Percentiles rank a stretch among this genome's conserved stretches.
These are phyloP conservation scores for Alternaria angustiovoidea DNA, from an alignment of 2,329 filamentous ascomycete species.

Conservation along the genomic window DNA sequence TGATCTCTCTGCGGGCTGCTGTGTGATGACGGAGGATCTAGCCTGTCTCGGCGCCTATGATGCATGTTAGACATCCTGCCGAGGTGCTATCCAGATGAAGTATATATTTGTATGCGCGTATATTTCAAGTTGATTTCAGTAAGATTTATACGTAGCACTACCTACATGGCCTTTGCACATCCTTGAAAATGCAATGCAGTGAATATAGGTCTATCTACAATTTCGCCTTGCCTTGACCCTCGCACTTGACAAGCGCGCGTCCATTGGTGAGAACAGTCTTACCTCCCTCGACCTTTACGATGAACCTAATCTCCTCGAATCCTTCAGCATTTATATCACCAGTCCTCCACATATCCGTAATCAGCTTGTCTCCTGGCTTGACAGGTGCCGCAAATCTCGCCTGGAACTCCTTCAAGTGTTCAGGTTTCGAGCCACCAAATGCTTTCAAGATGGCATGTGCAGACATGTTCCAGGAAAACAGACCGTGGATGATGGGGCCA, in stretches of 20 bases:
- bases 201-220: slow-evolving; percentile 34
- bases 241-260: slow-evolving; percentile 76
- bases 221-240: slow-evolving; percentile 54
- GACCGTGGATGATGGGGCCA: slow-evolving; percentile 85
- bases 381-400: slow-evolving; percentile 88
- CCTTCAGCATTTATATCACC: slow-evolving; percentile 68
- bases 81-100: background rate
- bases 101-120: background rate
- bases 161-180: background rate
- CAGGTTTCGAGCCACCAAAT: slow-evolving; percentile 78
- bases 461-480: slow-evolving; percentile 86
- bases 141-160: background rate
- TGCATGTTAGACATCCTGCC: background rate
- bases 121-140: background rate
- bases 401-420: slow-evolving; percentile 87
- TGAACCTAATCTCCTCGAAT: slow-evolving; percentile 86
- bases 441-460: slow-evolving; percentile 76
- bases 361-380: slow-evolving; percentile 80
- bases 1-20: background rate
- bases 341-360: slow-evolving; percentile 81
- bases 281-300: slow-evolving; percentile 77
- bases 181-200: background rate
- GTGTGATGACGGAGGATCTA: slow-evolving; percentile 29
- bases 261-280: slow-evolving; percentile 91
- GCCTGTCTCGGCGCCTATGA: slow-evolving; percentile 17